These are phyloP conservation scores for Physocladia obscura DNA, from an alignment of 192 early-diverging fungal species.

Conservation along the genomic window DNA sequence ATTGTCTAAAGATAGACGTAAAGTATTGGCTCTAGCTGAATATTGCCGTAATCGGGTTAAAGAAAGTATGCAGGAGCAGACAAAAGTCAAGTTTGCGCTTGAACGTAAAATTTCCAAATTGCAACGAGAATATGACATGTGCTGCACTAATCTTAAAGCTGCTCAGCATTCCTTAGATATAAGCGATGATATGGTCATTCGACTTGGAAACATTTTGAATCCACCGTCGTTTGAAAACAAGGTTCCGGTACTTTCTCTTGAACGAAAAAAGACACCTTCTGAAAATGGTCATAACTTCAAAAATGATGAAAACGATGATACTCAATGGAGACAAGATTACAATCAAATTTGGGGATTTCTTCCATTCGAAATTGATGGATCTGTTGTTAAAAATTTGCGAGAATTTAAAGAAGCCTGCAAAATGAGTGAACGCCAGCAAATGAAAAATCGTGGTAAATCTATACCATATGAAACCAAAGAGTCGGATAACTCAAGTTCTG, in stretches of 20 bases:
- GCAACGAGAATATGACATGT: conserved; percentile 38
- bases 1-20: conserved; percentile 44
- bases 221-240: conserved; percentile 46
- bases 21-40: conserved; percentile 50
- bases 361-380: conserved; percentile 35
- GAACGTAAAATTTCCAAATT: conserved; percentile 53
- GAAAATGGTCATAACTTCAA: neutral
- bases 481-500: neutral
- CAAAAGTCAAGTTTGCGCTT: conserved; percentile 50
- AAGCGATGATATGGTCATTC: conserved; percentile 51
- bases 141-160: conserved; percentile 12
- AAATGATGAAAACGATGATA: too few species aligned
- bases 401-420: conserved; percentile 30
- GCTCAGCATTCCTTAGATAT: conserved; percentile 43
- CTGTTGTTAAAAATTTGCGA: conserved; percentile 37
- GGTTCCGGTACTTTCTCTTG: conserved; percentile 31
- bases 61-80: conserved; percentile 51
- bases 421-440: neutral
- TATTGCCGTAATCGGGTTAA: conserved; percentile 54
- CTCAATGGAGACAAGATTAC: neutral
- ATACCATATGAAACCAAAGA: too few species aligned
- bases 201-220: conserved; percentile 40
- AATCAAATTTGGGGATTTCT: conserved; percentile 29
- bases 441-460: neutral
- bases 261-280: conserved; percentile 12